These are phyloP conservation scores for Beauveria scarabaeidicola DNA, from an alignment of 2,329 filamentous ascomycete genomes.

Conservation along the genomic window DNA sequence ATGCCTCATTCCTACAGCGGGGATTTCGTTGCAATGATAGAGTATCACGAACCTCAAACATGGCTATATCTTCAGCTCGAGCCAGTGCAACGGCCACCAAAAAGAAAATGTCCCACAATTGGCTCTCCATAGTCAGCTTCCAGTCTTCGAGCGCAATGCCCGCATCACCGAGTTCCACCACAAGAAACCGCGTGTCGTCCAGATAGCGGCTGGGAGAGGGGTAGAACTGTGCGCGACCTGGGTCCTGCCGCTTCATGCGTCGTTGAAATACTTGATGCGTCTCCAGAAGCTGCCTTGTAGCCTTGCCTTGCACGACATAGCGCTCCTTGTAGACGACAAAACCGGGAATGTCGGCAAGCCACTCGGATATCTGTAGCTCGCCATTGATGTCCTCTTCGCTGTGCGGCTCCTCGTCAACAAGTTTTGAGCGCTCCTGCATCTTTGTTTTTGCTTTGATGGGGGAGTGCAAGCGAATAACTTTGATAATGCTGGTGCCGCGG, in stretches of 20 bases:
- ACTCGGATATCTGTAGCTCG: slow-evolving; percentile 55
- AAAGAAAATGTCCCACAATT: slow-evolving; percentile 57
- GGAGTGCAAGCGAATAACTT: slow-evolving; percentile 51
- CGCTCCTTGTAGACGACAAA: slow-evolving; percentile 59
- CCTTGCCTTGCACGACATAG: slow-evolving; percentile 49
- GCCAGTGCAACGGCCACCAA: slow-evolving; percentile 52
- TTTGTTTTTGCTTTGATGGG: slow-evolving; percentile 51
- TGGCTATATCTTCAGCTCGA: slow-evolving; percentile 46
- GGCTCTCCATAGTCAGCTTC: slow-evolving; percentile 35
- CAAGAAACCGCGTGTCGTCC: slow-evolving; percentile 49
- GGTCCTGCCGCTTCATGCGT: slow-evolving; percentile 45
- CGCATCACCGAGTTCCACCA: slow-evolving; percentile 56
- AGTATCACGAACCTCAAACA: slow-evolving; percentile 45
- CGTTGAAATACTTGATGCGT: slow-evolving; percentile 53
- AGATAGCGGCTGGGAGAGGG: slow-evolving; percentile 53
- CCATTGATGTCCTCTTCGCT: slow-evolving; percentile 45
- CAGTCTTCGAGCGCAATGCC: slow-evolving; percentile 53
- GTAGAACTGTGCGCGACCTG: slow-evolving; percentile 51
- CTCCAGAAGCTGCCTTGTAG: slow-evolving; percentile 44
- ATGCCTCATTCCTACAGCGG: background rate
- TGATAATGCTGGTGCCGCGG: slow-evolving; percentile 55
- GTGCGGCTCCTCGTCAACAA: slow-evolving; percentile 53
- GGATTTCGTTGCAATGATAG: background rate
- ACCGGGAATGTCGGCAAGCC: slow-evolving; percentile 54
- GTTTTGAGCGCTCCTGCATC: slow-evolving; percentile 41